A percentile compares a stretch with the other conserved stretches of the same genome.
Evolutionary conservation across 129 eudicot species (phyloP).

Genomic region (Saussurea involucrata): DNA sequence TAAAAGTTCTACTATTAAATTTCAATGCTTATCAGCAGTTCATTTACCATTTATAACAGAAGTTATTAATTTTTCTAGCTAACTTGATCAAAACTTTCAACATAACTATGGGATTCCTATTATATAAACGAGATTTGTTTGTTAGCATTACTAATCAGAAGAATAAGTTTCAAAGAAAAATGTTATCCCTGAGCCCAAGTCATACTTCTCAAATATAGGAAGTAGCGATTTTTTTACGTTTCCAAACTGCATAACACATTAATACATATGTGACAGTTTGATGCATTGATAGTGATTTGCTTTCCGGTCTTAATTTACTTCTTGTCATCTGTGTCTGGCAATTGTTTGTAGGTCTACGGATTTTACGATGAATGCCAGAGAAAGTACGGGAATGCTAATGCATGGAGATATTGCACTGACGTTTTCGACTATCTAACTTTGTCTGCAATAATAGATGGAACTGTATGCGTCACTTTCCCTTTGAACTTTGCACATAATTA

Average conservation of each 20-base stretch:
- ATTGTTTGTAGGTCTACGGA: slow-evolving; percentile 68
- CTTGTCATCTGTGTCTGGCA: not conserved
- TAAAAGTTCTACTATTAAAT: not conserved
- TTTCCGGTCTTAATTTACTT: not conserved
- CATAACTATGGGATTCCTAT: not conserved
- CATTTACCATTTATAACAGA: too few species aligned
- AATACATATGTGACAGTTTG: not conserved
- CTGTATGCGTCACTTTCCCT: slow-evolving; percentile 41
- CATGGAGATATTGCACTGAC: slow-evolving; percentile 99
- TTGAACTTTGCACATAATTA: too few species aligned
- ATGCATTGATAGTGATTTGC: not conserved
- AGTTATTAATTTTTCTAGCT: not conserved
- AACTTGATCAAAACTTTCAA: not conserved
- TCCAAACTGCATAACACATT: not conserved
- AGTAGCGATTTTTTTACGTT: not conserved
- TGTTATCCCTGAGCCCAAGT: not conserved
- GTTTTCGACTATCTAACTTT: slow-evolving; percentile 92
- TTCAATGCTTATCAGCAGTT: not conserved
- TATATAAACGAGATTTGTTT: not conserved
- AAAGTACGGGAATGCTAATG: slow-evolving; percentile 98
- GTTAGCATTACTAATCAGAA: not conserved
- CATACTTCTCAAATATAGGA: not conserved
- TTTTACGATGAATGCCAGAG: slow-evolving; percentile 98
- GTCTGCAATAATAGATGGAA: slow-evolving; percentile 97
- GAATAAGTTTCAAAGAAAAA: not conserved